Evolutionary conservation across 441 rosid genomes (phyloP).

Genomic region (Jatropha multifida): DNA sequence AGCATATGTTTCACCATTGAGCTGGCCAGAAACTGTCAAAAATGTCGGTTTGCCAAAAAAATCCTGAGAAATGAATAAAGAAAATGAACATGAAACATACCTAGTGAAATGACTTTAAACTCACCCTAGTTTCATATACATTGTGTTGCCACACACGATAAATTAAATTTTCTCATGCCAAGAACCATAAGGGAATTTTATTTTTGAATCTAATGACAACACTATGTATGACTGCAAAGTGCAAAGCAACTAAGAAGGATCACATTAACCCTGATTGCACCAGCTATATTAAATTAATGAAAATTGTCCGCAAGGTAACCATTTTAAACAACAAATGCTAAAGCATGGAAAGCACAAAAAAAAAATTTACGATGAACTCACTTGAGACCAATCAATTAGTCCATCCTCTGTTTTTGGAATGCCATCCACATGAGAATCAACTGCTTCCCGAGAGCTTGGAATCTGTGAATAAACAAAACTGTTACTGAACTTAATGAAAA

Average conservation of each 20-base stretch:
- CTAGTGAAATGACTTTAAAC: background rate
- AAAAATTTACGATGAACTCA: slow-evolving; percentile 29
- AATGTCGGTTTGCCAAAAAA: slow-evolving; percentile 97
- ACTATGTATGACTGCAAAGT: background rate
- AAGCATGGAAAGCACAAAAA: background rate
- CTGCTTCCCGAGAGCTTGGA: slow-evolving; percentile 68
- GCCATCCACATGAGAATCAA: slow-evolving; percentile 46
- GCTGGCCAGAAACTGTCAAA: slow-evolving; percentile 98
- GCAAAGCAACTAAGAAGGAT: background rate
- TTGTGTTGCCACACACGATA: background rate
- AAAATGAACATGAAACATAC: slow-evolving; percentile 24
- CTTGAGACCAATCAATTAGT: slow-evolving; percentile 89
- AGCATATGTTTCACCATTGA: slow-evolving; percentile 94
- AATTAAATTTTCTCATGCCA: background rate
- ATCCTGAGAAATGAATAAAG: slow-evolving; percentile 51
- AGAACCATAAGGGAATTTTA: background rate
- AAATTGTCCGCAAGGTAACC: background rate
- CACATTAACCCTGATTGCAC: background rate
- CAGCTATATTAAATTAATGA: background rate
- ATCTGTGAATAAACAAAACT: slow-evolving; percentile 45
- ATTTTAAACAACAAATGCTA: background rate
- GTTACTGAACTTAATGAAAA: background rate
- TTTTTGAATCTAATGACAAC: background rate
- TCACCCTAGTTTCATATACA: background rate
- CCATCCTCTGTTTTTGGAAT: slow-evolving; percentile 84